Evolutionary conservation across 257 asterid genomes (phyloP), one percentile per base, ranked within the genome.

Genomic region (Prunella vulgaris): DNA sequence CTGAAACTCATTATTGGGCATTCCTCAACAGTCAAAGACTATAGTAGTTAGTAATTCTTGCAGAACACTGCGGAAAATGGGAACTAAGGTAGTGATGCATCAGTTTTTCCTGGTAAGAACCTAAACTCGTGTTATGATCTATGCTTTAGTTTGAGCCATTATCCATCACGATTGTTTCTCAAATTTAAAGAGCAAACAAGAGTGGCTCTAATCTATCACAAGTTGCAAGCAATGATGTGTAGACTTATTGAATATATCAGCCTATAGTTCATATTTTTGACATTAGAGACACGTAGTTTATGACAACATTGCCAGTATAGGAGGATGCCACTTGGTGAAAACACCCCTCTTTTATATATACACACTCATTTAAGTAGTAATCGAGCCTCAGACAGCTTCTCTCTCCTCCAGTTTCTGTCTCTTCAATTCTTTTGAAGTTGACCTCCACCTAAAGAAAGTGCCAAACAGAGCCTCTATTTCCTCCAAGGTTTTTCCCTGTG

Each of bases 401-500:
- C 8, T 30, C 21, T 1, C 33, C 38, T 40, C 28, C 5, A 44
- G 6, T 35, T 49, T 58, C 46, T 72, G 33, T 7, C 8, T 37
- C 30, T 22, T 5, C 64, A 72, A 25, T 58, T 72, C 70, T 10
- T 24, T 63, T 6, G n/a, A 10, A 21, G 59, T 72, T 0, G 59
- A 60, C 33, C 80, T 79, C 80, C 80, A 75, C 3, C 46, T 24
- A 18, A 53, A 67, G 66, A 75, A 79, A 32, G n/a, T 71, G 5
- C 83, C 83, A 60, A 79, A 79, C 68, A 79, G 18, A 9, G 14
- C 78, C 68, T 79, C 83, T 13, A 58, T 66, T 7, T 80, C 82
- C 76, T 80, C 82, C 73, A 77, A 49, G 5, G 76, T 44, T 8
- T 63, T 69, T 44, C 85, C 85, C 35, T 64, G 67, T 10, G 80